Conservation (phyloP, 2,329 filamentous ascomycete species). For the Bipolaris bicolor region DNA sequence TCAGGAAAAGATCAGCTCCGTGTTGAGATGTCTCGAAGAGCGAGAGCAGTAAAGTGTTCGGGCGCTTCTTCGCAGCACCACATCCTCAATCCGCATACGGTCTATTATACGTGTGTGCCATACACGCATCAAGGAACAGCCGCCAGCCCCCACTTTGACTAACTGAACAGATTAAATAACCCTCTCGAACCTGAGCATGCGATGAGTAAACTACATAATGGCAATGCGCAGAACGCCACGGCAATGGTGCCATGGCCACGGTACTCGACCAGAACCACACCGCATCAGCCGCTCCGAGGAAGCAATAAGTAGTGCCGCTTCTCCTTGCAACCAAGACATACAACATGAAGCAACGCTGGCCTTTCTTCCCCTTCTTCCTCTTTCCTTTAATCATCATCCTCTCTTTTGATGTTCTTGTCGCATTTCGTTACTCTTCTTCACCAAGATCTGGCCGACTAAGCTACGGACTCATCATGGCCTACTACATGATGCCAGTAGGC, state of each 20-base stretch:
- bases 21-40: too few species aligned
- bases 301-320: background rate
- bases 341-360: background rate
- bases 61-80: background rate
- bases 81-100: background rate
- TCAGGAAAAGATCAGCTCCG: too few species aligned
- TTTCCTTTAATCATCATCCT: background rate
- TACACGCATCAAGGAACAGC: background rate
- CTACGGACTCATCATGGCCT: background rate
- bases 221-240: background rate
- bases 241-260: background rate
- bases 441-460: background rate
- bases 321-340: constrained; percentile 1
- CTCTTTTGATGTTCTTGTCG: background rate
- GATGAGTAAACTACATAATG: background rate
- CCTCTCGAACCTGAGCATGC: background rate
- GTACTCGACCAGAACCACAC: constrained; percentile 11
- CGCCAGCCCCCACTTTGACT: too few species aligned
- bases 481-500: background rate
- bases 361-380: background rate
- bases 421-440: background rate
- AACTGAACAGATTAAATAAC: background rate
- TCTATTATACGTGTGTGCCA: background rate
- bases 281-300: constrained; percentile 5
- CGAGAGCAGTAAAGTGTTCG: too few species aligned